These are phyloP conservation scores for Colletotrichum echinochloae DNA, from an alignment of 2,329 filamentous ascomycete species.

Conservation along the genomic window DNA sequence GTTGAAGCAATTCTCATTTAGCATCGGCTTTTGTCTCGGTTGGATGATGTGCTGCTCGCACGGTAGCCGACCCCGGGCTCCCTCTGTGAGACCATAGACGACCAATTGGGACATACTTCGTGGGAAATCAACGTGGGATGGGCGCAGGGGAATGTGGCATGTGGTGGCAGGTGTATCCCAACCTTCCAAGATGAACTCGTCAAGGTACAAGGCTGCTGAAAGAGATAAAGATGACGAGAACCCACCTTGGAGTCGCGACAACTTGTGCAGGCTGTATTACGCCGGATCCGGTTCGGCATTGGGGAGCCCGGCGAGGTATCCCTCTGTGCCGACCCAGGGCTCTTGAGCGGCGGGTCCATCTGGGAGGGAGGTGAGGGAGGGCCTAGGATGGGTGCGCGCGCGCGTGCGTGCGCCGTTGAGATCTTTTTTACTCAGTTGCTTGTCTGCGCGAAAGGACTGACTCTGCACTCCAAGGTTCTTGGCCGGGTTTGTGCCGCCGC, in stretches of 20 bases:
- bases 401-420: conserved; percentile 20
- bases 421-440: background rate
- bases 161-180: background rate
- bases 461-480: conserved; percentile 12
- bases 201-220: conserved; percentile 1
- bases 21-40: conserved; percentile 3
- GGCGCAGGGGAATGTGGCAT: conserved; percentile 9
- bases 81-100: background rate
- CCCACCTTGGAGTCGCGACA: conserved; percentile 54
- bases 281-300: conserved; percentile 45
- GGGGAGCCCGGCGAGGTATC: conserved; percentile 33
- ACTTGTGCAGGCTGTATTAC: conserved; percentile 49
- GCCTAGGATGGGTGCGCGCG: conserved; percentile 17
- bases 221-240: conserved; percentile 2
- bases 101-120: conserved; percentile 31
- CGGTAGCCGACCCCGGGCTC: conserved; percentile 5
- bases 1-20: background rate
- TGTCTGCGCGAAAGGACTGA: conserved; percentile 11
- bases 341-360: conserved; percentile 39
- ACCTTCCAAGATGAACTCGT: background rate
- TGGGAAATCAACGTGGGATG: background rate
- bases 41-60: conserved; percentile 2
- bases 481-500: background rate
- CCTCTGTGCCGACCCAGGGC: conserved; percentile 31
- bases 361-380: background rate